Percentiles rank a stretch among this genome's conserved stretches.
Conservation (phyloP, 1,284 basidiomycete species). For the Kalmanozyma brasiliensis region DNA sequence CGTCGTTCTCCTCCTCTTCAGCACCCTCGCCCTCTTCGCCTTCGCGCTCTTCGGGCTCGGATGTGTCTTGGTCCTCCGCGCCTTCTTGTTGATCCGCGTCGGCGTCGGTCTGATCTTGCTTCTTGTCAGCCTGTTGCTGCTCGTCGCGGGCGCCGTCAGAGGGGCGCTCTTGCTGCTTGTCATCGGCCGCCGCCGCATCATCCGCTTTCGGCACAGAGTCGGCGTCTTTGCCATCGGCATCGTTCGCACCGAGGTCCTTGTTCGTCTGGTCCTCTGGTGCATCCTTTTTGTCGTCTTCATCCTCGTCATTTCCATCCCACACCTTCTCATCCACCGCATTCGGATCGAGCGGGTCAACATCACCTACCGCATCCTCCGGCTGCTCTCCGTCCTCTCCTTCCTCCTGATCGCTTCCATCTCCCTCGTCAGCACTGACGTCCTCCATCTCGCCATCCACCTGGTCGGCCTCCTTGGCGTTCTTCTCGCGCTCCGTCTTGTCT, state of each 20-base stretch:
- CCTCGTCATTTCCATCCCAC: constrained; percentile 87
- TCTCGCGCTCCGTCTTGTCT: constrained; percentile 70
- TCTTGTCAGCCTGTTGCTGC: constrained; percentile 69
- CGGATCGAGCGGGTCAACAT: constrained; percentile 87
- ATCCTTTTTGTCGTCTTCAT: constrained; percentile 70
- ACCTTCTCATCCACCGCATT: constrained; percentile 93
- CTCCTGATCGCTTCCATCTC: constrained; percentile 71
- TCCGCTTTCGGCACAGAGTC: constrained; percentile 48
- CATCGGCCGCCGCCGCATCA: constrained; percentile 22
- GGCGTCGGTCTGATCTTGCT: constrained; percentile 21
- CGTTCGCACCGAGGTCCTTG: constrained; percentile 66
- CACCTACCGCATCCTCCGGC: constrained; percentile 83
- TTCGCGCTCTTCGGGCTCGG: constrained; percentile 53
- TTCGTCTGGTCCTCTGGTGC: constrained; percentile 68
- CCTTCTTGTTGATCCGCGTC: constrained; percentile 19
- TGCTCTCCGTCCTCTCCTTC: constrained; percentile 72
- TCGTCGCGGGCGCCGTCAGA: constrained; percentile 67
- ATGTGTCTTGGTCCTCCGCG: constrained; percentile 33
- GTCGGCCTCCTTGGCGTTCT: constrained; percentile 72
- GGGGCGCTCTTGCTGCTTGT: constrained; percentile 69
- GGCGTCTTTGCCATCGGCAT: constrained; percentile 62
- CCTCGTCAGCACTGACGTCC: constrained; percentile 72
- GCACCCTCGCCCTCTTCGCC: constrained; percentile 57
- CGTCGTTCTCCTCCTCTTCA: constrained; percentile 63
- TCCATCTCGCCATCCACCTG: constrained; percentile 82